Percentiles rank a stretch among this genome's conserved stretches.
Evolutionary conservation across 805 yeast genomes (phyloP).

Genomic region (Teunomyces panamensis): DNA sequence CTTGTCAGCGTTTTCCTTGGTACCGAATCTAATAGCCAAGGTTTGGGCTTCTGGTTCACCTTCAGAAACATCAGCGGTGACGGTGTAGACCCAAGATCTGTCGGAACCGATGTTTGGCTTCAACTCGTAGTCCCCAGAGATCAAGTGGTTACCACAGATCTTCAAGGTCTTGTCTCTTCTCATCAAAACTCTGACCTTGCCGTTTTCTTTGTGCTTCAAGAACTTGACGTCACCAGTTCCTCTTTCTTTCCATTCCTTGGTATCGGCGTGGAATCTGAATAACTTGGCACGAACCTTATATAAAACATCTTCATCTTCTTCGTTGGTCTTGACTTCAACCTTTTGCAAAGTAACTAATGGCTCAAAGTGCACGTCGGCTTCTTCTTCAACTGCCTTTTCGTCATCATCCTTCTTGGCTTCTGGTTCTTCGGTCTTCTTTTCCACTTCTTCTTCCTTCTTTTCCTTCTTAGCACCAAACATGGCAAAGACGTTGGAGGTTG

Average conservation of each 20-base stretch:
- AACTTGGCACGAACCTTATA: conserved; percentile 92
- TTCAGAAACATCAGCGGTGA: conserved; percentile 86
- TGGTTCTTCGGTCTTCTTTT: conserved; percentile 32
- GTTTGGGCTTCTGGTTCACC: conserved; percentile 96
- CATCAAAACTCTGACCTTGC: conserved; percentile 90
- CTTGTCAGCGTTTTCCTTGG: conserved; percentile 88
- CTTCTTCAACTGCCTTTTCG: conserved; percentile 57
- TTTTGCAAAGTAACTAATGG: conserved; percentile 93
- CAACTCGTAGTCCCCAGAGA: conserved; percentile 76
- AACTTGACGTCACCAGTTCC: conserved; percentile 98
- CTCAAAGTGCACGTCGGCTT: conserved; percentile 89
- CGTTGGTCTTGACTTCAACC: conserved; percentile 95
- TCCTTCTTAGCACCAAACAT: conserved; percentile 93
- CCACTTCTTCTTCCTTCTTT: conserved; percentile 49
- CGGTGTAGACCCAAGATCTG: conserved; percentile 97
- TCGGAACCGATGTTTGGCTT: conserved; percentile 95
- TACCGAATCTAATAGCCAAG: conserved; percentile 92
- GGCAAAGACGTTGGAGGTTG: conserved; percentile 81
- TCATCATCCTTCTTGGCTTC: conserved; percentile 37
- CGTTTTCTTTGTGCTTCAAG: conserved; percentile 78
- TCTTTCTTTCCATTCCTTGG: conserved; percentile 98
- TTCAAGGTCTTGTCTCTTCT: conserved; percentile 98
- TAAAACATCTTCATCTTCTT: conserved; percentile 80
- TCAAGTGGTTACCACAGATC: conserved; percentile 95
- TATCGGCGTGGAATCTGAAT: conserved; percentile 81